Evolutionary conservation across 106 monocot genomes (phyloP), one percentile per base, ranked within the genome.

Genomic region (Dendrobium nobile): DNA sequence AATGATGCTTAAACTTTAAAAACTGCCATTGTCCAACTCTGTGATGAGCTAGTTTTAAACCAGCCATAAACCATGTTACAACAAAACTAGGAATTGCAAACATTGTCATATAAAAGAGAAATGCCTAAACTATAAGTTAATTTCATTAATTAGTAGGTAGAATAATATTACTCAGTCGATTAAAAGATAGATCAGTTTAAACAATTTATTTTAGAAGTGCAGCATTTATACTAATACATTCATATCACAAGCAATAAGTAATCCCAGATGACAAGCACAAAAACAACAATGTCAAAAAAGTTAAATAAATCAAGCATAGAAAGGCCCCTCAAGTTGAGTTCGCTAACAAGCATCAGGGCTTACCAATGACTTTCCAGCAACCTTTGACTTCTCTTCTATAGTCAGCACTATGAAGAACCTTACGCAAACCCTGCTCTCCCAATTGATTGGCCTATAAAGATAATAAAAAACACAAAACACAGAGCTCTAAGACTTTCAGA

Each of bases 281-380:
- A 70, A 37, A 31, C 33, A 70, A 37, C 37, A 70, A 33, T 33
- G 28, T 37, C 2, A 70, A 37, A 70, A 70, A 37, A 8, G 16
- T 26, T 26, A 26, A 70, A 28, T 2, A 4, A 70, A 15, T 13
- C 16, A 37, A 37, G 37, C 4, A 64, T 24, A 16, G 20, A 67
- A 37, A 70, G 33, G 13, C 37, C 13, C 70, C 33, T 70, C 15
- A 8, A 70, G 15, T 37, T 17, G 70, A 70, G 37, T 70, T 4
- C 37, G 3, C 33, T 70, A 33, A 70, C 37, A 37, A 70, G 33
- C 13, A 7, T 28, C 2, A 65, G 67, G n/a, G 43, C 65, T 65
- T 72, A 80, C 80, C 27, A 68, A 80, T 80, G n/a, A 41, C 44
- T 4, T 72, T 15, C 80, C 80, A 80, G 47, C 80, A 80, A 72